Evolutionary conservation across 2,329 filamentous ascomycete species (phyloP).

Genomic region (Trichoderma atrobrunneum): DNA sequence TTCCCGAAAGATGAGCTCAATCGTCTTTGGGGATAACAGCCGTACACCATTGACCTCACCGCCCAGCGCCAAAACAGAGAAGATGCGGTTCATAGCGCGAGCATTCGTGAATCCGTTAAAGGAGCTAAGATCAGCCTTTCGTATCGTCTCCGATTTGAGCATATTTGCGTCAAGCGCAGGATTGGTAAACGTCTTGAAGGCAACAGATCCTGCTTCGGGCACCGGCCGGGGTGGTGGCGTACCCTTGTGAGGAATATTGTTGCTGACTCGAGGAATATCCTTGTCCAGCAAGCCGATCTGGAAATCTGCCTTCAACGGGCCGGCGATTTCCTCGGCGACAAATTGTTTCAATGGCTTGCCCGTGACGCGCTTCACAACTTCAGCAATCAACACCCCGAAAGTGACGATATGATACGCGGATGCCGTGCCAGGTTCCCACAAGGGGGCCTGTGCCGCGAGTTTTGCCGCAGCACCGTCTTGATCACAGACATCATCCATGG

Average conservation of each 20-base stretch:
- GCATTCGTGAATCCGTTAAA: constrained; percentile 47
- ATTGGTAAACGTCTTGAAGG: constrained; percentile 31
- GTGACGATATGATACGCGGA: constrained; percentile 42
- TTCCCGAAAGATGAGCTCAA: constrained; percentile 45
- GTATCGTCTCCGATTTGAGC: constrained; percentile 33
- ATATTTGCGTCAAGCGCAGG: constrained; percentile 22
- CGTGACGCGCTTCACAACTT: constrained; percentile 40
- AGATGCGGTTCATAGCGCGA: constrained; percentile 39
- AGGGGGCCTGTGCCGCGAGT: constrained; percentile 41
- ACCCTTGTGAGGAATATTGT: constrained; percentile 30
- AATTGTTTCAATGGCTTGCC: constrained; percentile 45
- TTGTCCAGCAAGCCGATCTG: constrained; percentile 42
- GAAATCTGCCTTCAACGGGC: constrained; percentile 45
- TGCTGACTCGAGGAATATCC: constrained; percentile 40
- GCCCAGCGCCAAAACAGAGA: constrained; percentile 31
- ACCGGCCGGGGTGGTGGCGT: constrained; percentile 29
- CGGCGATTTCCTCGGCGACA: constrained; percentile 35
- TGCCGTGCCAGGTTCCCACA: constrained; percentile 43
- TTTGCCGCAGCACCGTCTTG: constrained; percentile 28
- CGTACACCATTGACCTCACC: constrained; percentile 25
- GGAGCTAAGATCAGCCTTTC: constrained; percentile 40
- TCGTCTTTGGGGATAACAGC: constrained; percentile 40
- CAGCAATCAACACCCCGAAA: constrained; percentile 43
- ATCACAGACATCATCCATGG: constrained; percentile 35
- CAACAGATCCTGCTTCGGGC: background rate